Base-by-base conservation (phyloP, 495 filamentous ascomycete genomes). In the Bacidia rubella region DNA sequence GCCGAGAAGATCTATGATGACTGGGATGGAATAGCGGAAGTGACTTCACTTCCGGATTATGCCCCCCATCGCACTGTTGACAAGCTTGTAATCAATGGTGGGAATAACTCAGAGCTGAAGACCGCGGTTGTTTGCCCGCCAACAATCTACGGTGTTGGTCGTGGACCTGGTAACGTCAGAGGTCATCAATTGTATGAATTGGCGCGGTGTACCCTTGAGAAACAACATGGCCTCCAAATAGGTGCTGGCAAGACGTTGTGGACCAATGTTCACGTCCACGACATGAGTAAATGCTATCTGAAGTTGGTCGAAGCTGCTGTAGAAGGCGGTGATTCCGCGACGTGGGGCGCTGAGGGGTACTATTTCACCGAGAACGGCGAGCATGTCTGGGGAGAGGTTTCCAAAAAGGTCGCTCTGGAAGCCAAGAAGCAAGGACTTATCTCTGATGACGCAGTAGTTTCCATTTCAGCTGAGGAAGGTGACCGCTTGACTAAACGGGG, bases 51-150 rank as follows among this genome's bases (percentile, higher is more conserved):
- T 3, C 78, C 81, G 0, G 67, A 69, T 35, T 63, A 69, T 24
- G 78, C 78, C 0, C 63, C 69, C 9, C 82, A 84, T 62, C 74
- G 78, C 11, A 70, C 78, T 54, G 76, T 80, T 5, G 80, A 85
- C 58, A 75, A 74, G 56, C 73, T 81, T 52, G 70, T 84, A 32
- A 65, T 83, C 22, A 69, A 44, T 0, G 15, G 29, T 35, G 65
- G 68, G 3, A 68, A 73, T 47, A 66, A 72, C 3, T 65, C 70
- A 35, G 72, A 63, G 35, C 71, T 83, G 11, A 78, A 76, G 60
- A 81, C 80, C 0, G 83, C 86, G 1, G 79, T 93, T 62, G 74
- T 92, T 21, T 86, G 78, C 54, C 86, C 87, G 4, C 85, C 86
- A 1, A 78, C 75, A 3, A 92, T 93, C 62, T 90, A 90, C 62